Evolutionary conservation across 257 asterid species (phyloP), one percentile per base, ranked within the genome.

Genomic region (Avicennia marina): DNA sequence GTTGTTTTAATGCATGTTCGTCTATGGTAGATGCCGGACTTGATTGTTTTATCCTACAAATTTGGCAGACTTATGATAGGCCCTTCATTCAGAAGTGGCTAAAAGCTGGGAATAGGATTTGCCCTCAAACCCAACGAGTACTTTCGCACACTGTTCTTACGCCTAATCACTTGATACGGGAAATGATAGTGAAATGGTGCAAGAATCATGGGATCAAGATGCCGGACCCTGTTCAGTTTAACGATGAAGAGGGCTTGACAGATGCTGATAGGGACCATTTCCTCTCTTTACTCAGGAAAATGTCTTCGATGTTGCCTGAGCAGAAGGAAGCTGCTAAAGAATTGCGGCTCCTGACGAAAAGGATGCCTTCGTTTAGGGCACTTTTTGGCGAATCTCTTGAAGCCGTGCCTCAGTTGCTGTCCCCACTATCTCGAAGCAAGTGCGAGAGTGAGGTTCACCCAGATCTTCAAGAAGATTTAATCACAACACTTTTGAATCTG

Each of bases 101-200:
- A 22, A 86, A 84, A 64, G 43, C 83, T 29, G 99, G 97, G 57
- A 93, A 86, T 26, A 71, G 96, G 56, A 82, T 86, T 0, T 89
- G 99, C 73, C 99, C 99, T 16, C 58, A 36, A 41, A 84, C 97
- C 3, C 81, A 89, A 24, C 96, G 86, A 67, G 97, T 93, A 16
- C 89, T 93, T 25, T 73, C 96, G 6, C 81, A 86, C 70, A 84
- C 90, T 1, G 17, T 60, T 27, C 94, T 93, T 27, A 84, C 87
- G 0, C 94, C 97, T 2, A 93, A 93, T 72, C 78, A 68, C 72
- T 72, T 89, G 67, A 73, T 89, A 38, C 76, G 81, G 11, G 81
- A 74, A 20, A 49, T 93, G 91, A 93, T 86, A 26, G 56, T 58
- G 1, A 78, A 82, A 49, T 89, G 95, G 96, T 89, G 96, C 77